phyloP scores from a whole-genome alignment of 2,329 filamentous ascomycete species.

The Colletotrichum somersetense region DNA sequence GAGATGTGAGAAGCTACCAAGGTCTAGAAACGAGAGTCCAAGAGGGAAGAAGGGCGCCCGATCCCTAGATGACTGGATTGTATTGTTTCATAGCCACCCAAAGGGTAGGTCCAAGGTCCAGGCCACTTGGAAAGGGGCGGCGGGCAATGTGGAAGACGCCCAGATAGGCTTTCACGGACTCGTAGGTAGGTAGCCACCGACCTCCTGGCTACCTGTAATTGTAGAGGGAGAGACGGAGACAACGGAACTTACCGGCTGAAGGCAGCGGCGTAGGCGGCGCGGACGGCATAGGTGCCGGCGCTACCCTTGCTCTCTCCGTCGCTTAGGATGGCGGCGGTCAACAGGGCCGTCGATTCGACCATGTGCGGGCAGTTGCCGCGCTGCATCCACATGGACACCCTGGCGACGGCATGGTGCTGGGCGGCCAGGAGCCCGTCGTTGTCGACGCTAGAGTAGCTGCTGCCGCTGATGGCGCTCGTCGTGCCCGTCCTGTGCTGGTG shows the following conservation, averaged over 20 bases:
- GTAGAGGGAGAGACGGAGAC: conserved; percentile 22
- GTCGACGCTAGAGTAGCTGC: conserved; percentile 22
- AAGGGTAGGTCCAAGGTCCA: conserved; percentile 8
- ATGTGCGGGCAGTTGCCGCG: conserved; percentile 82
- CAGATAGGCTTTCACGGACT: conserved; percentile 20
- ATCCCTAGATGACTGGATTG: conserved; percentile 5
- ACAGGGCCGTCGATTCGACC: conserved; percentile 81
- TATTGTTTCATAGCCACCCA: conserved; percentile 28
- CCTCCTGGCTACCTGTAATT: not conserved
- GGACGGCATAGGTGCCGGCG: conserved; percentile 69
- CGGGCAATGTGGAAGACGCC: conserved; percentile 11
- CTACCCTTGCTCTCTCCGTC: conserved; percentile 62
- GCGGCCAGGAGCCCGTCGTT: conserved; percentile 45
- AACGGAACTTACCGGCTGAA: conserved; percentile 73
- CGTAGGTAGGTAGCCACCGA: not conserved
- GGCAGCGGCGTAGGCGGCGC: conserved; percentile 79
- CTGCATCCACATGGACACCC: conserved; percentile 77
- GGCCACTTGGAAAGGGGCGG: not conserved
- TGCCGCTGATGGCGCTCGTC: conserved; percentile 21
- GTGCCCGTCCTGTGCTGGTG: conserved; percentile 6
- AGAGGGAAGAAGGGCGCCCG: conserved; percentile 20
- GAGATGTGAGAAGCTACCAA: conserved; percentile 17
- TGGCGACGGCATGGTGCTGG: conserved; percentile 65
- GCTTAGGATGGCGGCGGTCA: conserved; percentile 76
- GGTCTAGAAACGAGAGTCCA: conserved; percentile 4